Evolutionary conservation across 2,329 filamentous ascomycete genomes (phyloP).

Genomic region (Cladosporium sp.): DNA sequence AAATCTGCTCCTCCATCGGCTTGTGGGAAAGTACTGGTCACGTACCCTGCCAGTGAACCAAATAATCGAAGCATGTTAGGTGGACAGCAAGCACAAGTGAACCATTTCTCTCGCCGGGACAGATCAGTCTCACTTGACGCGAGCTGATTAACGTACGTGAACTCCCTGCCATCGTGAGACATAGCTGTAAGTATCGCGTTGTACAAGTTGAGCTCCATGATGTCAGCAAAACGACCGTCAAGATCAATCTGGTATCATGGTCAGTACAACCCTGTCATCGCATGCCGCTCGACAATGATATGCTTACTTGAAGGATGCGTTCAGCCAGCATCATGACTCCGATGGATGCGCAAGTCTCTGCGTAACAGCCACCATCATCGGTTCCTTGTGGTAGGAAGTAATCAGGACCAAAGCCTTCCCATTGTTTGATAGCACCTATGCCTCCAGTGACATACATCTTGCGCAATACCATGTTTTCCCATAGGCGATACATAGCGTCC

Average conservation of each 20-base stretch:
- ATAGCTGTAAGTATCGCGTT: constrained; percentile 58
- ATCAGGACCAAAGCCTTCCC: constrained; percentile 57
- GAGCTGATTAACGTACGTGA: constrained; percentile 61
- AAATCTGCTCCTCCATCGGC: constrained; percentile 37
- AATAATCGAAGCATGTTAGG: constrained; percentile 56
- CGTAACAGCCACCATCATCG: constrained; percentile 60
- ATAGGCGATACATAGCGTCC: constrained; percentile 46
- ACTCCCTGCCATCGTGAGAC: constrained; percentile 52
- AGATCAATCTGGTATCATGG: constrained; percentile 40
- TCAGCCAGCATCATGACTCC: constrained; percentile 59
- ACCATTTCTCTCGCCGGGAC: constrained; percentile 54
- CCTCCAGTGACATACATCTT: constrained; percentile 63
- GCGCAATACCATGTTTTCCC: constrained; percentile 57
- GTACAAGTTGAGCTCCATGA: constrained; percentile 59
- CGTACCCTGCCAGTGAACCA: constrained; percentile 54
- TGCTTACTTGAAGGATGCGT: constrained; percentile 46
- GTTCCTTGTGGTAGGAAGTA: constrained; percentile 57
- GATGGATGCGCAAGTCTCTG: constrained; percentile 59
- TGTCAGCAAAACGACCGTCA: constrained; percentile 51
- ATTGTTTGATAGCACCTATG: constrained; percentile 55
- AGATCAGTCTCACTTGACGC: constrained; percentile 50
- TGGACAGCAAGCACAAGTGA: constrained; percentile 57
- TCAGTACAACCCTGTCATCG: background rate
- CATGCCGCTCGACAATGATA: background rate
- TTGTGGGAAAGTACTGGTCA: constrained; percentile 37